These are phyloP conservation scores for Phytophthora multivora DNA, from an alignment of 352 stramenopile genomes.

Conservation along the genomic window DNA sequence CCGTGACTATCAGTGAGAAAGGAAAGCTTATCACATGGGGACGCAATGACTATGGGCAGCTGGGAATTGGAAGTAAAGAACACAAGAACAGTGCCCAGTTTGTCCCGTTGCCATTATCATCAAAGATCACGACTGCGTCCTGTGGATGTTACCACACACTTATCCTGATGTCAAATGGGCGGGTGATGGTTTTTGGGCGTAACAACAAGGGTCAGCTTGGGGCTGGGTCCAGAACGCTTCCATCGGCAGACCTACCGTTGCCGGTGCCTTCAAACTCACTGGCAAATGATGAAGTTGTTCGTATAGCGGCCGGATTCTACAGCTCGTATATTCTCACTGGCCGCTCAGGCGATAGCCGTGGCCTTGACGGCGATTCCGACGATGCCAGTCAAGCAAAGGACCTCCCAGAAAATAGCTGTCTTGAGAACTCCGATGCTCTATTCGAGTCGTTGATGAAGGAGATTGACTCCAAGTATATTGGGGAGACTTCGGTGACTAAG, in stretches of 20 bases:
- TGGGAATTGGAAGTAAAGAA: conserved; percentile 89
- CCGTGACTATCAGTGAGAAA: conserved; percentile 75
- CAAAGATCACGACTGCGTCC: conserved; percentile 75
- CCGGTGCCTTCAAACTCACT: conserved; percentile 78
- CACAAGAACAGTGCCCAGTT: conserved; percentile 85
- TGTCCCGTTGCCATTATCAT: conserved; percentile 79
- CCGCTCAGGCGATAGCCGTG: conserved; percentile 46
- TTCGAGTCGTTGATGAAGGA: conserved; percentile 90
- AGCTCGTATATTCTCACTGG: conserved; percentile 89
- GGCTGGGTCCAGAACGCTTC: conserved; percentile 71
- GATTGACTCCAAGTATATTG: conserved; percentile 64
- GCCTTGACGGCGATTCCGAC: conserved; percentile 40
- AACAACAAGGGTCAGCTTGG: conserved; percentile 91
- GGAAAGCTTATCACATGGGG: conserved; percentile 88
- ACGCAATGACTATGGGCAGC: conserved; percentile 86
- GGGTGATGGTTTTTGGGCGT: conserved; percentile 87
- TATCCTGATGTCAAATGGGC: conserved; percentile 74
- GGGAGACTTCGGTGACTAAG: conserved; percentile 8
- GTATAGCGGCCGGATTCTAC: conserved; percentile 86
- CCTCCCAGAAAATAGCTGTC: conserved; percentile 56
- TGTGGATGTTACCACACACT: conserved; percentile 88
- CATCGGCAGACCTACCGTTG: conserved; percentile 81
- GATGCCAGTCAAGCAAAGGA: conserved; percentile 56
- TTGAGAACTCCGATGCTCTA: conserved; percentile 71
- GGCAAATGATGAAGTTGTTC: conserved; percentile 81